Evolutionary conservation across 169 alveolate species (phyloP).

Genomic region (Eimeria tenella): DNA sequence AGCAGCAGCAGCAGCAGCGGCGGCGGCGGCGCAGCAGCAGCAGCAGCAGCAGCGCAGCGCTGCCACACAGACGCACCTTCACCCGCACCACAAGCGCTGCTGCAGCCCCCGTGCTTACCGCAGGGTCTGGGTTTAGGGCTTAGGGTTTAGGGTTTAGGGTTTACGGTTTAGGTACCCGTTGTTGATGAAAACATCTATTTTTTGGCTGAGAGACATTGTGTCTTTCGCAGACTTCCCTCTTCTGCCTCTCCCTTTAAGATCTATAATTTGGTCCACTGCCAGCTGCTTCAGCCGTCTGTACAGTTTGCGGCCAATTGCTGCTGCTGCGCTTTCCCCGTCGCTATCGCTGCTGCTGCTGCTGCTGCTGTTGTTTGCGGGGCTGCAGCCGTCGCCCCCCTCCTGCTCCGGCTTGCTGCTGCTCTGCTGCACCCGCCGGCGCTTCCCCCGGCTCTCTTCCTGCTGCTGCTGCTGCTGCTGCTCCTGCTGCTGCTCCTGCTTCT

Average conservation of each 20-base stretch:
- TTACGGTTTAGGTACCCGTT: background rate
- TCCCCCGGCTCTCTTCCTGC: background rate
- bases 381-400: background rate
- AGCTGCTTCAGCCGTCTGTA: conserved; percentile 24
- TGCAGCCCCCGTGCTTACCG: background rate
- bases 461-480: conserved; percentile 28
- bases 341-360: background rate
- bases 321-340: conserved; percentile 9
- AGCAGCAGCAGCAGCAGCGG: background rate
- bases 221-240: background rate
- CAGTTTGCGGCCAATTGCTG: background rate
- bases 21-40: background rate
- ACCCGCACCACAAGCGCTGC: background rate
- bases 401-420: background rate
- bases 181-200: background rate
- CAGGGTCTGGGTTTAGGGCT: too few relatives aligned
- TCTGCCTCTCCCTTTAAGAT: background rate
- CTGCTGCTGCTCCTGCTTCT: conserved; percentile 38
- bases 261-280: background rate
- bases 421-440: background rate
- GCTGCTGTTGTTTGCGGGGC: background rate
- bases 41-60: background rate
- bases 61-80: background rate
- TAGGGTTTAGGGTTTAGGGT: too few relatives aligned
- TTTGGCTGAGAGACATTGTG: background rate